Evolutionary conservation across 208 protist genomes (phyloP).

Genomic region (Trypanosoma cruzi): DNA sequence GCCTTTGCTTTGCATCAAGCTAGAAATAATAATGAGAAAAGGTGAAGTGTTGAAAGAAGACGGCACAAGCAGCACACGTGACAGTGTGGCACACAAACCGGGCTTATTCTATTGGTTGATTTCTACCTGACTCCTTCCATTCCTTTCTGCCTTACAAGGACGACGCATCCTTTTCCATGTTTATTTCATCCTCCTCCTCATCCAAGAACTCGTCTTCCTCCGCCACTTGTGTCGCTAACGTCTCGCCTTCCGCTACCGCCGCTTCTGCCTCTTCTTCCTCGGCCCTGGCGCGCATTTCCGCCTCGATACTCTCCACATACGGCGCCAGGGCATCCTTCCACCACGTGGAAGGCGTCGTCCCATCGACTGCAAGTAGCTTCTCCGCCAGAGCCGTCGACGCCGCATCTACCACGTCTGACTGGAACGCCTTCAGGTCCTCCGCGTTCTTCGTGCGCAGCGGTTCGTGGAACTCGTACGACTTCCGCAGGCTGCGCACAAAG

Average conservation of each 20-base stretch:
- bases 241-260: conserved; percentile 13
- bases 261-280: conserved; percentile 39
- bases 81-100: too few species aligned
- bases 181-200: not conserved
- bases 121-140: too few species aligned
- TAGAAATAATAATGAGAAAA: too few species aligned
- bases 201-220: not conserved
- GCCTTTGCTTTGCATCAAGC: too few species aligned
- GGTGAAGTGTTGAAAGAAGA: too few species aligned
- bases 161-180: not conserved
- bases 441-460: conserved; percentile 55
- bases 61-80: too few species aligned
- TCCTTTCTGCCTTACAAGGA: not conserved
- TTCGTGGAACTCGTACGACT: conserved; percentile 68
- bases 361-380: conserved; percentile 17
- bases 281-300: conserved; percentile 20
- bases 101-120: too few species aligned
- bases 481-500: conserved; percentile 61
- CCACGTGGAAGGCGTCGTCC: conserved; percentile 27
- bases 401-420: conserved; percentile 54
- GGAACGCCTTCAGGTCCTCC: conserved; percentile 64
- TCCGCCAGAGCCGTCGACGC: conserved; percentile 58
- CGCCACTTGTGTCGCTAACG: conserved; percentile 22
- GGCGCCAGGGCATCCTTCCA: conserved; percentile 50
- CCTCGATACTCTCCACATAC: conserved; percentile 48